Evolutionary conservation across 805 yeast genomes (phyloP), one percentile per base, ranked within the genome.

Genomic region (Nakazawaea siamensis): DNA sequence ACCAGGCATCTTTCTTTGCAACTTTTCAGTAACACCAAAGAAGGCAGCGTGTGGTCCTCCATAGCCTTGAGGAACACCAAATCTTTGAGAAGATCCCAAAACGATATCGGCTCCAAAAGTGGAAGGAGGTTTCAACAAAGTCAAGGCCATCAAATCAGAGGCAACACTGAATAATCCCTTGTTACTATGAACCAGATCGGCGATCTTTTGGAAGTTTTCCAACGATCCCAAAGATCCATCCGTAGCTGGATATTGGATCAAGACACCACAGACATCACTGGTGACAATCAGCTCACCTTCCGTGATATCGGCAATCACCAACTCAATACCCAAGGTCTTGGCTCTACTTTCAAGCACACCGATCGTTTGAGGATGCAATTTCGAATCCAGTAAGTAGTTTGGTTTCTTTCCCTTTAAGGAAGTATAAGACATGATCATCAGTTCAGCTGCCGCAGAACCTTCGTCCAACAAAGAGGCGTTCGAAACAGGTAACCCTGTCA

Each of bases 41-140:
- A 85, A 92, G 1, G 95, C 98, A 31, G 98, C 97, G 57, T 92
- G 98, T 3, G 98, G 98, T 15, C 98, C 98, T 51, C 98, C 98
- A 54, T 77, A 92, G 5, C 97, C 98, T 65, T 90, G 73, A 37
- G 98, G 97, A 26, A 90, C 97, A 51, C 98, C 98, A 49, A 92
- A 86, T 57, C 98, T 71, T 67, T 92, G 98, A 4, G 97, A 72
- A 7, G 87, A 76, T 31, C 98, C 98, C 29, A 92, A 64, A 2
- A 81, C 96, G 33, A 92, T 81, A 55, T 92, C 98, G 28, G 97
- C 97, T 37, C 86, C 87, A 49, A 82, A 84, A 27, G 73, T 68
- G 14, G 81, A 64, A 3, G 98, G 98, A 13, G 97, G 83, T 48
- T 80, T 76, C 41, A 90, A 60, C 27, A 92, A 55, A 0, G 96